These are phyloP conservation scores for Aphanomyces astaci DNA, from an alignment of 352 stramenopile genomes.

Conservation along the genomic window DNA sequence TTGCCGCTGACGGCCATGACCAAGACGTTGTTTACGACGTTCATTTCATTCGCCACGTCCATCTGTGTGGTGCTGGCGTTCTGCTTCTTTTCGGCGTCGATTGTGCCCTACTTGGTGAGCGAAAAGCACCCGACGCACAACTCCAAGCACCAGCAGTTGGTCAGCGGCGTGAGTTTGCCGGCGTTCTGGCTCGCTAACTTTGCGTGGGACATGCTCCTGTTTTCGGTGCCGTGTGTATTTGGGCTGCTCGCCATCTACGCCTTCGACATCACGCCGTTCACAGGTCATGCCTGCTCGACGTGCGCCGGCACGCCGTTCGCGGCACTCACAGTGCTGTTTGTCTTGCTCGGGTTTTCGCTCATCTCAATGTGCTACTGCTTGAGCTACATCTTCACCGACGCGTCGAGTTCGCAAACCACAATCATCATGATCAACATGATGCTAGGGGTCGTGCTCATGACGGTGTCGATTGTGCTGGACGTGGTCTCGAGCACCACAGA, in stretches of 20 bases:
- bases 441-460: conserved; percentile 13
- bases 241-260: conserved; percentile 41
- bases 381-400: conserved; percentile 58
- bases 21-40: conserved; percentile 42
- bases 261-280: conserved; percentile 46
- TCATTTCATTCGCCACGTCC: conserved; percentile 62
- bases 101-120: conserved; percentile 94
- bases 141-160: conserved; percentile 95
- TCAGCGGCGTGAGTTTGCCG: conserved; percentile 88
- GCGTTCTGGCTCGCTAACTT: conserved; percentile 96
- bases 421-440: conserved; percentile 53
- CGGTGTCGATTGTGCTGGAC: conserved; percentile 14
- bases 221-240: conserved; percentile 61
- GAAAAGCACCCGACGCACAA: conserved; percentile 88
- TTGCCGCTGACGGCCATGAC: conserved; percentile 39
- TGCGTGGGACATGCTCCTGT: conserved; percentile 89
- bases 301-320: conserved; percentile 42
- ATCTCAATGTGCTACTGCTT: conserved; percentile 62
- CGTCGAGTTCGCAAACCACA: conserved; percentile 54
- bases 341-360: conserved; percentile 51
- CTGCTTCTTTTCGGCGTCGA: conserved; percentile 86
- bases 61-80: conserved; percentile 88
- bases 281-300: conserved; percentile 39
- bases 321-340: conserved; percentile 44
- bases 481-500: conserved; percentile 30